phyloP scores from a whole-genome alignment of 2,329 filamentous ascomycete genomes.

The Ophiocordyceps polyrhachis-furcata region DNA sequence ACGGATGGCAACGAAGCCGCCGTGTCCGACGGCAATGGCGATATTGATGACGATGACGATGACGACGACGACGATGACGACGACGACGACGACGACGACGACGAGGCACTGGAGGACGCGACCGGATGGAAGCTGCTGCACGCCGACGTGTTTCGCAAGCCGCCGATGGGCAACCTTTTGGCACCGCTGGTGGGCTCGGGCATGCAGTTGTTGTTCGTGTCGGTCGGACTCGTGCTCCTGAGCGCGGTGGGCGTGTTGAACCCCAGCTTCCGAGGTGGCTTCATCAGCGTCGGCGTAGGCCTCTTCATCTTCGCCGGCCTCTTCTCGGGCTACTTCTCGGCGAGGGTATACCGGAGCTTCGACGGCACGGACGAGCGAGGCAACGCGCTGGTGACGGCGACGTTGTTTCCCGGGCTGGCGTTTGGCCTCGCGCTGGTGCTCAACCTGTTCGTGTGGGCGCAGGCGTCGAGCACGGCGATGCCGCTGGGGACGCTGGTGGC shows the following conservation, averaged over 20 bases:
- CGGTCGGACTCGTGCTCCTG: constrained; percentile 49
- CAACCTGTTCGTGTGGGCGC: constrained; percentile 80
- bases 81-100: constrained; percentile 30
- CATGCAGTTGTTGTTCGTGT: constrained; percentile 74
- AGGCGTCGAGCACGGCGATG: constrained; percentile 73
- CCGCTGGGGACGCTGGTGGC: constrained; percentile 63
- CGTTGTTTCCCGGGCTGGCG: constrained; percentile 60
- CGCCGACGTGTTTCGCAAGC: constrained; percentile 70
- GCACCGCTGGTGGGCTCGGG: constrained; percentile 71
- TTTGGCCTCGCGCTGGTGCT: constrained; percentile 61
- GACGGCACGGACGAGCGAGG: constrained; percentile 55
- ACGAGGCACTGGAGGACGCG: constrained; percentile 52
- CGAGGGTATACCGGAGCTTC: constrained; percentile 67
- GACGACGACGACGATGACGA: constrained; percentile 18
- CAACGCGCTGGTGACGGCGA: constrained; percentile 60
- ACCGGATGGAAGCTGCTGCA: constrained; percentile 81
- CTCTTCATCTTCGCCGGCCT: constrained; percentile 69
- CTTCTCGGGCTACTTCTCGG: constrained; percentile 78
- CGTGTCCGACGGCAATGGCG: constrained; percentile 30
- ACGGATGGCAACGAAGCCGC: constrained; percentile 7
- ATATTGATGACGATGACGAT: constrained; percentile 20
- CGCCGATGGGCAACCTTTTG: constrained; percentile 49
- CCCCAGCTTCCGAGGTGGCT: constrained; percentile 77
- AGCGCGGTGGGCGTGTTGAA: constrained; percentile 65
- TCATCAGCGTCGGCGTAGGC: constrained; percentile 66